Percentiles rank a stretch among this genome's conserved stretches.
phyloP scores from a whole-genome alignment of 495 filamentous ascomycete genomes.

The Aspergillus panamensis region DNA sequence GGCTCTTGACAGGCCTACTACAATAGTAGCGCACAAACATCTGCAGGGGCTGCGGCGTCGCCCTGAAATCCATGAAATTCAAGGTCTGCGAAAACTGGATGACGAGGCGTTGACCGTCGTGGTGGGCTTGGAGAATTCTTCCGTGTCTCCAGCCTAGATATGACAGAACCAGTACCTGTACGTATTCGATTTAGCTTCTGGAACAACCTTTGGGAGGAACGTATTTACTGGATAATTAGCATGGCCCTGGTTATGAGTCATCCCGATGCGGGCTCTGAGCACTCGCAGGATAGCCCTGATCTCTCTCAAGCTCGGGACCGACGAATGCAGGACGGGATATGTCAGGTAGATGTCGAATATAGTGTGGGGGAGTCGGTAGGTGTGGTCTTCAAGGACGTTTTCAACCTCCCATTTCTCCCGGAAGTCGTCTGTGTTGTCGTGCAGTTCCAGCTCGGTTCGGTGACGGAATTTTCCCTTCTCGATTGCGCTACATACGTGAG shows the following conservation, averaged over 20 bases:
- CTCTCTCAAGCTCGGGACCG: not conserved
- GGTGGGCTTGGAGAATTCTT: conserved; percentile 19
- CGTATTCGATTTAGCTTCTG: too few species aligned
- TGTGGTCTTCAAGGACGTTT: conserved; percentile 8
- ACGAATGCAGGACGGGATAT: not conserved
- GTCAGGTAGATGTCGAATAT: not conserved
- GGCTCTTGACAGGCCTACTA: conserved; percentile 5
- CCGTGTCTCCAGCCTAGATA: conserved; percentile 6
- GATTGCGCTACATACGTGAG: not conserved
- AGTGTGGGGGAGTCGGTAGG: not conserved
- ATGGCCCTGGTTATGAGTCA: conserved; percentile 6
- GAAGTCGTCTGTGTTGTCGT: not conserved
- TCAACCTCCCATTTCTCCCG: not conserved
- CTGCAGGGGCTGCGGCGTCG: not conserved
- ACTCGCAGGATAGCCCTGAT: conserved; percentile 14
- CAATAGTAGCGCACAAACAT: conserved; percentile 14
- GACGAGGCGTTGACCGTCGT: conserved; percentile 9
- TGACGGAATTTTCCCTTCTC: conserved; percentile 1
- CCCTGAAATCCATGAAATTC: not conserved
- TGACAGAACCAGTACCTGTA: conserved; percentile 16
- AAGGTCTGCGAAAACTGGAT: conserved; percentile 11
- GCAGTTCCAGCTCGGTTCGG: not conserved
- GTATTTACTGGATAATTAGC: conserved; percentile 7
- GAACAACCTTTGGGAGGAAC: too few species aligned
- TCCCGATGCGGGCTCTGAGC: conserved; percentile 9